These are phyloP conservation scores for Gnetum montanum DNA, from an alignment of 75 land plant species.

Conservation along the genomic window DNA sequence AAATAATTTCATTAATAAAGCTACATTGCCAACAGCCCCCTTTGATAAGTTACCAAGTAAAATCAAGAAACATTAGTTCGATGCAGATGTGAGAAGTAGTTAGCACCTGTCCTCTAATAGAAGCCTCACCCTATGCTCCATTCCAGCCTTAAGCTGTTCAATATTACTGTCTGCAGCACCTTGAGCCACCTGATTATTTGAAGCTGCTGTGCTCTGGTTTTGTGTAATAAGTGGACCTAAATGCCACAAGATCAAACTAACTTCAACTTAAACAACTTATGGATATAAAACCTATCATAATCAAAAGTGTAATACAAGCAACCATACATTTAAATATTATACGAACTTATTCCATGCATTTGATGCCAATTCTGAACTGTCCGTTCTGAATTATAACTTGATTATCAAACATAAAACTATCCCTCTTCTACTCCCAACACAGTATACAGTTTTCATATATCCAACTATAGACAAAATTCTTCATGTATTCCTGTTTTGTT, in stretches of 20 bases:
- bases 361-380: too few relatives aligned
- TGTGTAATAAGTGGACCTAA: constrained; percentile 7
- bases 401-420: too few relatives aligned
- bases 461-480: too few relatives aligned
- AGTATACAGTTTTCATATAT: too few relatives aligned
- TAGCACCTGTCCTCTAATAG: constrained; percentile 38
- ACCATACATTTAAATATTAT: constrained; percentile 44
- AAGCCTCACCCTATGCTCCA: constrained; percentile 45
- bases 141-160: constrained; percentile 50
- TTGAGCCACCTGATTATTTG: constrained; percentile 13
- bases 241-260: constrained; percentile 15
- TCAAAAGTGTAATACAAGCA: not conserved
- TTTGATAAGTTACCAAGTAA: not conserved
- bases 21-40: not conserved
- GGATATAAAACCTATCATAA: not conserved
- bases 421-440: too few relatives aligned
- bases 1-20: not conserved
- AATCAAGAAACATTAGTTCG: not conserved
- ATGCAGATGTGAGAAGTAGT: not conserved
- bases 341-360: too few relatives aligned
- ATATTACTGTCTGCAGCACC: constrained; percentile 7
- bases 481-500: too few relatives aligned
- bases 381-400: too few relatives aligned
- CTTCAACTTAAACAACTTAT: constrained; percentile 1
- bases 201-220: constrained; percentile 3